These are phyloP conservation scores for Syncephalis fuscata DNA, from an alignment of 371 early-diverging fungal species.

Conservation along the genomic window DNA sequence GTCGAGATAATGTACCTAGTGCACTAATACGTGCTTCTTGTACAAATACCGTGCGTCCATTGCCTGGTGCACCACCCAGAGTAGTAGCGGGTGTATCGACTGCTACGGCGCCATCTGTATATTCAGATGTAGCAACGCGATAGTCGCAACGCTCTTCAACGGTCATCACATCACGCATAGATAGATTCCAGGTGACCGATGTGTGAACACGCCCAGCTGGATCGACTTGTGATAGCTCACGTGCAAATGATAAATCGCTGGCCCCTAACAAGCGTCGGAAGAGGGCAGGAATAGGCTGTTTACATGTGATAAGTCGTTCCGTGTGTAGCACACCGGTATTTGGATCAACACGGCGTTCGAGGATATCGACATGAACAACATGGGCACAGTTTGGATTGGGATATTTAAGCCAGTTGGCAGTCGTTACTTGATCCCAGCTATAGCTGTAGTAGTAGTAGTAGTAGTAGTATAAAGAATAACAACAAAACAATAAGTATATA, in stretches of 20 bases:
- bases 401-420: constrained; percentile 92
- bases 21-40: constrained; percentile 73
- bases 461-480: too few relatives aligned
- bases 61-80: too few relatives aligned
- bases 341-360: constrained; percentile 63
- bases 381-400: constrained; percentile 86
- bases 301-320: constrained; percentile 75
- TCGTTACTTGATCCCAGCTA: constrained; percentile 74
- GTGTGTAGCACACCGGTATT: constrained; percentile 69
- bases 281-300: constrained; percentile 69
- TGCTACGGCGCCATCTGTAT: constrained; percentile 4
- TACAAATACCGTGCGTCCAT: constrained; percentile 34
- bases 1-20: constrained; percentile 48
- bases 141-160: constrained; percentile 76
- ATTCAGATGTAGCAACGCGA: constrained; percentile 23
- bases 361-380: constrained; percentile 79
- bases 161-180: constrained; percentile 51
- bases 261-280: constrained; percentile 44
- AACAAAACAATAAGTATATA: too few relatives aligned
- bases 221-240: constrained; percentile 73
- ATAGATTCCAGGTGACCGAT: constrained; percentile 56
- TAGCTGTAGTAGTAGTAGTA: constrained; percentile 21
- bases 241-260: constrained; percentile 55
- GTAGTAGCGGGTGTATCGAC: constrained; percentile 2
- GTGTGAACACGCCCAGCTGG: constrained; percentile 46